Base-by-base conservation (phyloP, 495 filamentous ascomycete genomes). In the Choiromyces venosus region DNA sequence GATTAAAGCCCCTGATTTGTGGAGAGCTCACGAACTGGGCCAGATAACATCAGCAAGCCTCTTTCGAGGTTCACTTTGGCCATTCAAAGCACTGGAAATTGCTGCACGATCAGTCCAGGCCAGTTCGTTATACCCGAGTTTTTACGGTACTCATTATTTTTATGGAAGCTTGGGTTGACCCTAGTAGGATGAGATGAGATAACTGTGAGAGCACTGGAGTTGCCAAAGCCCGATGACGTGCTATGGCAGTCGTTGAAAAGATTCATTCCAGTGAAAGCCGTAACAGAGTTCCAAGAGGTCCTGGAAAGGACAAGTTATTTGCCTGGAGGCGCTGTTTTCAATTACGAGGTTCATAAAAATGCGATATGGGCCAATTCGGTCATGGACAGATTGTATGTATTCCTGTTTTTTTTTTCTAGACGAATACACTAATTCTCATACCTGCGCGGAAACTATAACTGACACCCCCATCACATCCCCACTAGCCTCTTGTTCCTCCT, bases 231-330 rank as follows among this genome's bases (percentile, higher is more conserved):
- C 5, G 75, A 77, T 56, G 29, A 61, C 4, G 65, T 72, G 2
- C 56, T 77, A 29, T n/a, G 67, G 33, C 65, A 72, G 36, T 77
- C 74, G 37, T 65, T 75, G 44, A 72, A 36, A 65, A 71, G 69
- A 33, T 75, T 75, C 66, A 71, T 75, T 72, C 37, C 37, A 29
- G 69, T 74, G 25, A 75, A 72, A 72, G 42, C 73, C 2, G 42
- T 70, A 29, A 18, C 35, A 35, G 65, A 72, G 25, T 37, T 75
- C n/a, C 65, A 65, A 33, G 66, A 75, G 19, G 65, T 66, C 10
- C 70, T 75, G 21, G 42, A 66, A 44, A 72, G 42, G 14, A 71
- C 68, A 37, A 70, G 36, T 37, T 74, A 71, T 10, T 44, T 74
- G 25, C 68, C 72, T 8, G 69, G 71, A 40, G 72, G 33, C 33